Conservation (phyloP, 202 grass and related monocot species). For the Carex arenaria region DNA sequence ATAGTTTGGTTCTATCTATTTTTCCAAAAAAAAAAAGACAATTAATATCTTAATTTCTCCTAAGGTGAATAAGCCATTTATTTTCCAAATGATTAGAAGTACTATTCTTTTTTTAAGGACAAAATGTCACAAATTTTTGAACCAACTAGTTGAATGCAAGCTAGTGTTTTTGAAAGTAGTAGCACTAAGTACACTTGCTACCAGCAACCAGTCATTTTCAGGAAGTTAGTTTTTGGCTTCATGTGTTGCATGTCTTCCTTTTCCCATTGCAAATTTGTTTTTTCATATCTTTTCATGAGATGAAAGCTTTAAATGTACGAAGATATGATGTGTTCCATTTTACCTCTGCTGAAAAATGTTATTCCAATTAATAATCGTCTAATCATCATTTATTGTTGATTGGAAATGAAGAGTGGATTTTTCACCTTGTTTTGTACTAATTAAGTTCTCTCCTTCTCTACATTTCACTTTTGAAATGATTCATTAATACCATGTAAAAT, state of each 20-base stretch:
- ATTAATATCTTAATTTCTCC: too few species aligned
- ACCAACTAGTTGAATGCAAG: background rate
- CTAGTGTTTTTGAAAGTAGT: background rate
- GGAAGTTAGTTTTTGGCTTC: conserved; percentile 29
- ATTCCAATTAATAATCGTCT: background rate
- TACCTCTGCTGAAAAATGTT: background rate
- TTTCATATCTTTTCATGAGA: conserved; percentile 7
- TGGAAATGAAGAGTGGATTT: background rate
- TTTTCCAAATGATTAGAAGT: too few species aligned
- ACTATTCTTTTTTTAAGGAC: too few species aligned
- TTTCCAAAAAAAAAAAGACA: too few species aligned
- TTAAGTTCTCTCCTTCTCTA: background rate
- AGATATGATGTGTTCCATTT: background rate
- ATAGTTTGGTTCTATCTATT: too few species aligned
- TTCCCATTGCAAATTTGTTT: conserved; percentile 9
- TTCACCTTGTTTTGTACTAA: background rate
- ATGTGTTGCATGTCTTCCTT: conserved; percentile 39
- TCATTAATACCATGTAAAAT: background rate
- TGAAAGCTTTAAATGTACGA: conserved; percentile 2
- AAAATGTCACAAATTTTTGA: background rate
- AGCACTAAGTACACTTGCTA: conserved; percentile 36
- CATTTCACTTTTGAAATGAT: background rate
- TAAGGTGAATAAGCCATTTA: too few species aligned
- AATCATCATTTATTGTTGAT: conserved; percentile 2
- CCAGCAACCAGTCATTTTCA: conserved; percentile 24